A percentile compares a stretch with the other conserved stretches of the same genome.
phyloP scores from a whole-genome alignment of 768 basidiomycete genomes.

The Leccinum variicolor region DNA sequence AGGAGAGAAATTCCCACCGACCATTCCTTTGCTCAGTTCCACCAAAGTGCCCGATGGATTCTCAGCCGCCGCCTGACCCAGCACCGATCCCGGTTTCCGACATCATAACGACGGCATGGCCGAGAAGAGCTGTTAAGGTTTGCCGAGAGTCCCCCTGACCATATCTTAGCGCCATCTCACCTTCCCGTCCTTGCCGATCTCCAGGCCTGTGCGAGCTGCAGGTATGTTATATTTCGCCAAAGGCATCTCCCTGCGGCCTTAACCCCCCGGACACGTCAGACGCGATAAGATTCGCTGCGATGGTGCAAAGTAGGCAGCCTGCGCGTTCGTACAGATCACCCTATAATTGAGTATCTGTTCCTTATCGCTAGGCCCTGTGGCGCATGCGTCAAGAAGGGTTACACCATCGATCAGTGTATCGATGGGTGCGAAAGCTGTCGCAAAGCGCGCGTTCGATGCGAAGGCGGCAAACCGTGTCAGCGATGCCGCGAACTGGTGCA shows the following conservation, averaged over 20 bases:
- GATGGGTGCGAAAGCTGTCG: slow-evolving; percentile 63
- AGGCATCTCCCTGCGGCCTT: background rate
- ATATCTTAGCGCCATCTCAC: slow-evolving; percentile 11
- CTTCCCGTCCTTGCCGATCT: background rate
- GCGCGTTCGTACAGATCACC: background rate
- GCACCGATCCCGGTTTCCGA: slow-evolving; percentile 49
- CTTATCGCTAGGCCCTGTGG: slow-evolving; percentile 47
- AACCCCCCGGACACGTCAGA: slow-evolving; percentile 29
- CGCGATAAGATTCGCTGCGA: slow-evolving; percentile 64
- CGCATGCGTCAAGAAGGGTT: slow-evolving; percentile 55
- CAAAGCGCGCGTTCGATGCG: slow-evolving; percentile 43
- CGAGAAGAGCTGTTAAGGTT: slow-evolving; percentile 52
- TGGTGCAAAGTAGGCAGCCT: slow-evolving; percentile 40
- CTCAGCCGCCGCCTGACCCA: slow-evolving; percentile 33
- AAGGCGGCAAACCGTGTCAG: slow-evolving; percentile 36
- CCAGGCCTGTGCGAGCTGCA: slow-evolving; percentile 61
- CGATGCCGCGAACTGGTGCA: slow-evolving; percentile 34
- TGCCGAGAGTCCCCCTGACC: slow-evolving; percentile 13
- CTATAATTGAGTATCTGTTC: slow-evolving; percentile 1
- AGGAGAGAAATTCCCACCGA: slow-evolving; percentile 30
- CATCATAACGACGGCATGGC: slow-evolving; percentile 45
- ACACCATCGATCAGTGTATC: slow-evolving; percentile 48
- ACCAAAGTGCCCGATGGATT: slow-evolving; percentile 30
- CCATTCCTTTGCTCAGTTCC: slow-evolving; percentile 27
- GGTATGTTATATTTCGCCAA: slow-evolving; percentile 26